These are phyloP conservation scores for Corinectria fuckeliana DNA, from an alignment of 2,329 filamentous ascomycete genomes.

Conservation along the genomic window DNA sequence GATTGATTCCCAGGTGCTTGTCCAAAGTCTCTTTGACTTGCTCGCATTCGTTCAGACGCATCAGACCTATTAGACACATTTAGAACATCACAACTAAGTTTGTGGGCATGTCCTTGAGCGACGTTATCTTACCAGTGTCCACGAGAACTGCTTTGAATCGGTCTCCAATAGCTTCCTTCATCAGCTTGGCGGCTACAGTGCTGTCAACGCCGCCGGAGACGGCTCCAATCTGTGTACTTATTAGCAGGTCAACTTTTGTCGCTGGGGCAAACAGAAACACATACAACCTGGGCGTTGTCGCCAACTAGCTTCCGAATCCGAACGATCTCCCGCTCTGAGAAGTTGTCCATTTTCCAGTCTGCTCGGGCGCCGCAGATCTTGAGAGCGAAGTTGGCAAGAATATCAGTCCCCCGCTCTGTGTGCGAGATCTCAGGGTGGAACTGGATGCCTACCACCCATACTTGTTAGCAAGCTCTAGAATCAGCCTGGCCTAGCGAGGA, in stretches of 20 bases:
- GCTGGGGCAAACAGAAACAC: constrained; percentile 34
- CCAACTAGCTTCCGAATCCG: constrained; percentile 86
- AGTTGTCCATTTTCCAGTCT: constrained; percentile 87
- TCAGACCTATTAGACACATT: too few relatives aligned
- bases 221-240: constrained; percentile 15
- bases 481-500: too few relatives aligned
- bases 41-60: constrained; percentile 85
- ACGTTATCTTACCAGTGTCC: constrained; percentile 68
- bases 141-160: constrained; percentile 86
- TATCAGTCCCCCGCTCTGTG: constrained; percentile 63
- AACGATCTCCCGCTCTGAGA: constrained; percentile 79
- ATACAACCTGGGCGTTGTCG: constrained; percentile 71
- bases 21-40: constrained; percentile 81
- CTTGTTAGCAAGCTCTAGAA: too few relatives aligned
- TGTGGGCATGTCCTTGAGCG: constrained; percentile 19
- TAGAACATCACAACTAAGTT: constrained; percentile 2
- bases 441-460: constrained; percentile 73
- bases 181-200: constrained; percentile 85
- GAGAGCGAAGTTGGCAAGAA: constrained; percentile 85
- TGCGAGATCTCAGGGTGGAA: constrained; percentile 85
- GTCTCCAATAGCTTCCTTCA: constrained; percentile 81
- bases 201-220: constrained; percentile 35
- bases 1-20: constrained; percentile 84
- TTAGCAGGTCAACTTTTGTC: constrained; percentile 13
- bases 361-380: constrained; percentile 78